A percentile compares a stretch with the other conserved stretches of the same genome.
Conservation (phyloP, 2,329 filamentous ascomycete species). For the Ceratocystis colombiana region DNA sequence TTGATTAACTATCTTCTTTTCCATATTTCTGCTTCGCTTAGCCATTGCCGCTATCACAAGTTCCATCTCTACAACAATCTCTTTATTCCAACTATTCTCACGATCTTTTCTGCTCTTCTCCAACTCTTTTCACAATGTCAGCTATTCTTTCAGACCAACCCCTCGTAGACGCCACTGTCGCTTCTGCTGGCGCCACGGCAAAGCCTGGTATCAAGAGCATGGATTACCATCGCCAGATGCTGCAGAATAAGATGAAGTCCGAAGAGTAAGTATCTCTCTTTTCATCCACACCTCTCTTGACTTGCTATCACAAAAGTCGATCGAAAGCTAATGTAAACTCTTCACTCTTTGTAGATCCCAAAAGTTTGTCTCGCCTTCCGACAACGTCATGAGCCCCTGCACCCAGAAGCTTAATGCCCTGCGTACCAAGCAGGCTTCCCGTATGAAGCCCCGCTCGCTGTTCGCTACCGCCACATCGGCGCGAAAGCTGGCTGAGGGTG, state of each 20-base stretch:
- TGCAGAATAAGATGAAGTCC: constrained; percentile 58
- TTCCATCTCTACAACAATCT: not conserved
- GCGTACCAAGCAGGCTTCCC: constrained; percentile 68
- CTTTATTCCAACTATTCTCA: not conserved
- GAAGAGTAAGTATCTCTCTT: constrained; percentile 45
- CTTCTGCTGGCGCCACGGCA: constrained; percentile 30
- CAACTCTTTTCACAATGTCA: not conserved
- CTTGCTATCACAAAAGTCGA: not conserved
- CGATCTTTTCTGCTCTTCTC: not conserved
- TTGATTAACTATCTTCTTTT: not conserved
- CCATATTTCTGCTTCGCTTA: not conserved
- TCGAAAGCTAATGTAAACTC: constrained; percentile 9
- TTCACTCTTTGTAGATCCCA: constrained; percentile 32
- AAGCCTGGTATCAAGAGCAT: constrained; percentile 52
- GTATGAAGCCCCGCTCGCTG: constrained; percentile 58
- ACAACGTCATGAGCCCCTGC: constrained; percentile 79
- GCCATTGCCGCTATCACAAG: too few species aligned
- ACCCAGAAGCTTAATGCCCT: constrained; percentile 72
- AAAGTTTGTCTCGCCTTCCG: constrained; percentile 71
- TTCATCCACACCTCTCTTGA: constrained; percentile 5
- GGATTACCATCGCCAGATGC: constrained; percentile 67
- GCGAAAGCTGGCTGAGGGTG: constrained; percentile 48
- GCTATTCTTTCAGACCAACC: constrained; percentile 10
- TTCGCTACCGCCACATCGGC: constrained; percentile 52
- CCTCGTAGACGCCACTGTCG: constrained; percentile 27